Percentiles rank a stretch among this genome's conserved stretches.
Conservation (phyloP, 257 asterid genomes). For the Fraxinus pennsylvanica region DNA sequence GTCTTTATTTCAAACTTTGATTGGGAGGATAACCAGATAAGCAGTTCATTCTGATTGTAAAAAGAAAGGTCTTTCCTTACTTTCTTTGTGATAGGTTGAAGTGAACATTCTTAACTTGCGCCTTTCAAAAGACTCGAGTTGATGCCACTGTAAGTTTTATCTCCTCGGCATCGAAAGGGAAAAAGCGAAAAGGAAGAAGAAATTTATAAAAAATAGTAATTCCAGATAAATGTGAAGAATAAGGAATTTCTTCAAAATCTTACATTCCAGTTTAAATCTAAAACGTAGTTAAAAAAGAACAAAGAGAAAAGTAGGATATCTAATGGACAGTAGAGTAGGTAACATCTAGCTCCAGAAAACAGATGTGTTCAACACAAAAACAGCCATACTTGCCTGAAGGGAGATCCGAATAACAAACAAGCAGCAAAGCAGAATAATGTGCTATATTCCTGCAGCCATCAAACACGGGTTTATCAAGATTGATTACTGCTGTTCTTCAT, state of each 20-base stretch:
- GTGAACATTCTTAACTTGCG: neutral
- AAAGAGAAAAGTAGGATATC: neutral
- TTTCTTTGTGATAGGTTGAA: too few relatives aligned
- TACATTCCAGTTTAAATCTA: neutral
- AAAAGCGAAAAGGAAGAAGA: too few relatives aligned
- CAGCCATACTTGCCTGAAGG: neutral
- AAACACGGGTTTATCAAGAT: neutral
- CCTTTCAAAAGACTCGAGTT: too few relatives aligned
- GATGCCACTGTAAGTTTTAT: neutral
- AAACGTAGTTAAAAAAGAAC: neutral
- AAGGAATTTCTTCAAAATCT: neutral
- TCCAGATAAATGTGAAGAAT: neutral
- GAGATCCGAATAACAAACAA: neutral
- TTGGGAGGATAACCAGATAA: too few relatives aligned
- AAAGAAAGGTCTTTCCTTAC: too few relatives aligned
- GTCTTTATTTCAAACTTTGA: too few relatives aligned
- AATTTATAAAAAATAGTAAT: too few relatives aligned
- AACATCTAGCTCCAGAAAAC: neutral
- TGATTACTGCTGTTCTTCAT: conserved; percentile 50
- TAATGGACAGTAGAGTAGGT: neutral
- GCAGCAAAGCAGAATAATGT: neutral
- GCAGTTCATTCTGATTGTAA: too few relatives aligned
- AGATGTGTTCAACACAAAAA: neutral
- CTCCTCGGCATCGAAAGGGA: neutral
- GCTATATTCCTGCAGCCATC: neutral